These are phyloP conservation scores for Sisymbrium altissimum DNA, from an alignment of 345 rosid species.

Conservation along the genomic window DNA sequence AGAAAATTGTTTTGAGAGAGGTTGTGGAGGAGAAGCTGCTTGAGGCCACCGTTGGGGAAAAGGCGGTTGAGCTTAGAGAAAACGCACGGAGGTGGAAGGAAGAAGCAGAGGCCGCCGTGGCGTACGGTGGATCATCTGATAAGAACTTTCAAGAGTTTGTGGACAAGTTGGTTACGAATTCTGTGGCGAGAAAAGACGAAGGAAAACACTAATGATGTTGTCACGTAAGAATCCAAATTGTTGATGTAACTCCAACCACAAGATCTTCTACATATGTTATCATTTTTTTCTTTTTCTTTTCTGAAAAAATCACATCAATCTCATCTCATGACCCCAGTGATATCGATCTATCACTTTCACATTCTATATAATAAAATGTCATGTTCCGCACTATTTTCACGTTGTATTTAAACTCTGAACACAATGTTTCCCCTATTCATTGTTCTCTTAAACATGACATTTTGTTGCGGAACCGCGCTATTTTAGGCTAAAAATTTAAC, in stretches of 20 bases:
- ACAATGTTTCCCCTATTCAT: no score
- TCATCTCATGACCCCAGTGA: background rate
- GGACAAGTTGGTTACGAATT: constrained; percentile 45
- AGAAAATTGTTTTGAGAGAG: constrained; percentile 45
- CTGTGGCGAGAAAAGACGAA: background rate
- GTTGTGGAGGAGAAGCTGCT: constrained; percentile 52
- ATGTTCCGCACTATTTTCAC: no score
- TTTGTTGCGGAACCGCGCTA: rapidly evolving
- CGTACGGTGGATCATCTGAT: constrained; percentile 60
- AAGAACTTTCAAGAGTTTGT: constrained; percentile 51
- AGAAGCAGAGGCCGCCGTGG: constrained; percentile 57
- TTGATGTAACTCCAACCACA: background rate
- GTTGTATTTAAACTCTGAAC: no score
- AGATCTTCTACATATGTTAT: background rate
- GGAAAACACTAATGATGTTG: background rate
- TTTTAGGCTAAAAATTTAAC: no score
- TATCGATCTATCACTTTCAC: background rate
- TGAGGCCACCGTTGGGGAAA: constrained; percentile 50
- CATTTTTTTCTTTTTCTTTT: background rate
- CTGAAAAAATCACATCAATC: background rate
- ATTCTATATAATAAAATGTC: background rate
- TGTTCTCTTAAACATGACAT: no score
- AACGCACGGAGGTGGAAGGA: constrained; percentile 59
- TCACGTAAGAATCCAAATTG: background rate
- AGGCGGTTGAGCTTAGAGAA: constrained; percentile 46